Conservation (phyloP, 495 filamentous ascomycete species). For the Penicillium manginii region DNA sequence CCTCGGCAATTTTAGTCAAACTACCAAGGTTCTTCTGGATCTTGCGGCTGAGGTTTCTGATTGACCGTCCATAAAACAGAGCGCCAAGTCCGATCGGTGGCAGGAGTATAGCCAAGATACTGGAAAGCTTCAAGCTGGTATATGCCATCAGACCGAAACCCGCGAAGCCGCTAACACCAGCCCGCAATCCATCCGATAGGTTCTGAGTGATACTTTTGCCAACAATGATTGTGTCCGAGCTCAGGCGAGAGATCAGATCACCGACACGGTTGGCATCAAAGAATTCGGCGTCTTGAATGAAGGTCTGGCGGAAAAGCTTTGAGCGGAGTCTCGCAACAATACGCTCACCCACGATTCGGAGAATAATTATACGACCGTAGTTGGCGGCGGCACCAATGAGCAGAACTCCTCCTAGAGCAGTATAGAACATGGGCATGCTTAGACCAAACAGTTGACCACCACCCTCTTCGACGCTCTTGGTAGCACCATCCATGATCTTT, state of each 20-base stretch:
- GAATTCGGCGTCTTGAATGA: slow-evolving; percentile 95
- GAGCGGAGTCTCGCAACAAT: slow-evolving; percentile 89
- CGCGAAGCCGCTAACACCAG: slow-evolving; percentile 83
- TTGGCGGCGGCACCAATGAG: slow-evolving; percentile 80
- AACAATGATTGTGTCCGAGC: slow-evolving; percentile 95
- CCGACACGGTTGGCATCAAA: slow-evolving; percentile 98
- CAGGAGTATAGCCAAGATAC: slow-evolving; percentile 81
- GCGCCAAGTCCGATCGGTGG: slow-evolving; percentile 91
- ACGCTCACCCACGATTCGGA: slow-evolving; percentile 93
- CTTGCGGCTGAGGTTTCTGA: slow-evolving; percentile 83
- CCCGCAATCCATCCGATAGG: slow-evolving; percentile 87
- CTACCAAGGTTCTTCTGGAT: slow-evolving; percentile 92
- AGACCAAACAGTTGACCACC: slow-evolving; percentile 69
- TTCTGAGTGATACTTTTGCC: slow-evolving; percentile 99
- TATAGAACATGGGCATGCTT: slow-evolving; percentile 75
- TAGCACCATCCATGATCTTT: slow-evolving; percentile 88
- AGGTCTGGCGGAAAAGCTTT: slow-evolving; percentile 86
- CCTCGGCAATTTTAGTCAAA: slow-evolving; percentile 94
- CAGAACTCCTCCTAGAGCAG: slow-evolving; percentile 70
- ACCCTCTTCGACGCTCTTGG: slow-evolving; percentile 54
- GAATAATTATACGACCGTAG: slow-evolving; percentile 89
- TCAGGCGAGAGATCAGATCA: slow-evolving; percentile 91
- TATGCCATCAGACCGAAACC: slow-evolving; percentile 91
- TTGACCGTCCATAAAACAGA: slow-evolving; percentile 84
- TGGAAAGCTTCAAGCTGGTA: slow-evolving; percentile 87